Evolutionary conservation across 2,329 filamentous ascomycete genomes (phyloP), one percentile per base, ranked within the genome.

Genomic region (Fusarium newnesense): DNA sequence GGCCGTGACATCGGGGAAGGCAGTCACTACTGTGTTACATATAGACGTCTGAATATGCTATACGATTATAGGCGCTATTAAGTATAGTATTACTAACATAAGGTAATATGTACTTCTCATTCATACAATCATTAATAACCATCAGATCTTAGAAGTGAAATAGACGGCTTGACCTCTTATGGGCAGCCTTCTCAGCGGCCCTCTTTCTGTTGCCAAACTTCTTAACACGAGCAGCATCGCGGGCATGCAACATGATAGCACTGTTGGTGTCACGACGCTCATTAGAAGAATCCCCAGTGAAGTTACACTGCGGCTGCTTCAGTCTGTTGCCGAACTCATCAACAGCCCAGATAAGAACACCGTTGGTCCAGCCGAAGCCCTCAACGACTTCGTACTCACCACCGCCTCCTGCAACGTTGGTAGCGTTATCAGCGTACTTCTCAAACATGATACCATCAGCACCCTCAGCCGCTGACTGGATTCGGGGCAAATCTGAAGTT

Each of bases 321-420:
- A 93, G 79, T 73, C 85, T 81, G 75, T 86, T 83, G 18, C 84
- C 87, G 80, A 93, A 93, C 12, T 85, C 85, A 75, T 93, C 91
- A 13, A 87, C 90, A 2, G 86, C 84, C 90, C 90, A 93, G 59
- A 93, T 88, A 36, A 93, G 79, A 59, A 92, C 90, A 36, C 91
- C 91, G 73, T 93, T 93, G 2, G 88, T 89, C 91, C 91, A 93
- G 11, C 91, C 91, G 74, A 93, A 93, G 2, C 91, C 91, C 81
- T 92, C 89, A 6, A 92, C 91, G 10, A 93, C 91, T 60, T 88
- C 86, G 78, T 93, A 93, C 83, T 93, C 91, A 72, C 91, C 91
- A 10, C 91, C 91, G 11, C 89, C 83, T 34, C 91, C 91, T 4
- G 88, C 89, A 2, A 86, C 87, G 70, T 91, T 90, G 50, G 86